Conservation (phyloP, 169 alveolate genomes). For the Cryptosporidium ubiquitum region DNA sequence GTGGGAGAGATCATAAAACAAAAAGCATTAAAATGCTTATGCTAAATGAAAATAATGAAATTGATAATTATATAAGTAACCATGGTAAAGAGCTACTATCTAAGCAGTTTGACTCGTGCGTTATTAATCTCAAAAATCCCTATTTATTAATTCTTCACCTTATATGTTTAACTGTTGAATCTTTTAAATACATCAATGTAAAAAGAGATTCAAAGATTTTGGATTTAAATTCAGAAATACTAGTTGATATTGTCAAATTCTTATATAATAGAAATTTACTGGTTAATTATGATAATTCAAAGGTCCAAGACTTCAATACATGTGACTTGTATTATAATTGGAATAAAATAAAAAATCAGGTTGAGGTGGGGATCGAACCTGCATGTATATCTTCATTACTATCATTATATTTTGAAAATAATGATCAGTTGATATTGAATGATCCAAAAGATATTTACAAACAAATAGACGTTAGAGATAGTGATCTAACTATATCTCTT, state of each 20-base stretch:
- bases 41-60: conserved; percentile 43
- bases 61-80: conserved; percentile 50
- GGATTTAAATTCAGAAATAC: neutral
- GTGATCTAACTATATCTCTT: conserved; percentile 23
- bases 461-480: conserved; percentile 24
- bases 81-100: conserved; percentile 29
- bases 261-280: conserved; percentile 18
- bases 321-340: conserved; percentile 53
- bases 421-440: conserved; percentile 2
- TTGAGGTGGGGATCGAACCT: neutral
- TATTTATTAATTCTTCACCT: conserved; percentile 57
- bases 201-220: conserved; percentile 41
- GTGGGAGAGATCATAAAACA: conserved; percentile 74
- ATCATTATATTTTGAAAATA: conserved; percentile 32
- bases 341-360: conserved; percentile 29
- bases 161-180: conserved; percentile 39
- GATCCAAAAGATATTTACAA: conserved; percentile 27
- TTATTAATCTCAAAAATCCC: conserved; percentile 53
- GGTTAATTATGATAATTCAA: neutral
- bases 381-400: conserved; percentile 7
- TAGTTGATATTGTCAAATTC: conserved; percentile 8
- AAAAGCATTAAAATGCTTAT: conserved; percentile 40
- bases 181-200: conserved; percentile 31
- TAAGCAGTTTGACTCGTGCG: conserved; percentile 29
- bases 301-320: conserved; percentile 1